phyloP scores from a whole-genome alignment of 306 rosid species.

The Urtica urens region DNA sequence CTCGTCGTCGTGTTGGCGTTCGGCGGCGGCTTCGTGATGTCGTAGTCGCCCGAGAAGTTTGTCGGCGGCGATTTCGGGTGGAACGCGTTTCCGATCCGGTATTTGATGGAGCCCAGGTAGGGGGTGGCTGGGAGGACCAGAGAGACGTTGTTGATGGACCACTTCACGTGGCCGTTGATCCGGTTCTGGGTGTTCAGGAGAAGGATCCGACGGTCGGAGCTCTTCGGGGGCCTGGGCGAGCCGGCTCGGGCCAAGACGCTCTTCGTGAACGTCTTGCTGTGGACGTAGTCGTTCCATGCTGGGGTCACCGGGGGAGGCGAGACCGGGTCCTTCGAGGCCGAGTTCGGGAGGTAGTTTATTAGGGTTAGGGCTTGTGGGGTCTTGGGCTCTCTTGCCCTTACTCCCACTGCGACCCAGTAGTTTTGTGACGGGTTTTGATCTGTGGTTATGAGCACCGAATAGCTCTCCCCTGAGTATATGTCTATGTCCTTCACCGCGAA shows the following conservation, averaged over 20 bases:
- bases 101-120: constrained; percentile 48
- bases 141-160: constrained; percentile 65
- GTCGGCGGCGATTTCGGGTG: constrained; percentile 31
- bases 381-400: constrained; percentile 47
- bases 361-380: constrained; percentile 51
- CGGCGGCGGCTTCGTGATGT: constrained; percentile 29
- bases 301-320: constrained; percentile 61
- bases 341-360: constrained; percentile 41
- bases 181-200: constrained; percentile 76
- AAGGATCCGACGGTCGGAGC: constrained; percentile 25
- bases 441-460: constrained; percentile 59
- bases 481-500: constrained; percentile 48
- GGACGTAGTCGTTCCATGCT: constrained; percentile 43
- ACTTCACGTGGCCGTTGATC: constrained; percentile 38
- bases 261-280: constrained; percentile 47
- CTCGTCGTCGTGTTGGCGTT: constrained; percentile 31
- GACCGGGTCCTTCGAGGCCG: constrained; percentile 43
- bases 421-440: constrained; percentile 56
- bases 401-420: constrained; percentile 66
- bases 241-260: constrained; percentile 45
- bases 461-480: constrained; percentile 76
- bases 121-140: constrained; percentile 53
- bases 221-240: constrained; percentile 43
- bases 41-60: constrained; percentile 23
- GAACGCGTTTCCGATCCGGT: constrained; percentile 17